These are phyloP conservation scores for Xylaria sp. DNA, from an alignment of 2,329 filamentous ascomycete species.

Conservation along the genomic window DNA sequence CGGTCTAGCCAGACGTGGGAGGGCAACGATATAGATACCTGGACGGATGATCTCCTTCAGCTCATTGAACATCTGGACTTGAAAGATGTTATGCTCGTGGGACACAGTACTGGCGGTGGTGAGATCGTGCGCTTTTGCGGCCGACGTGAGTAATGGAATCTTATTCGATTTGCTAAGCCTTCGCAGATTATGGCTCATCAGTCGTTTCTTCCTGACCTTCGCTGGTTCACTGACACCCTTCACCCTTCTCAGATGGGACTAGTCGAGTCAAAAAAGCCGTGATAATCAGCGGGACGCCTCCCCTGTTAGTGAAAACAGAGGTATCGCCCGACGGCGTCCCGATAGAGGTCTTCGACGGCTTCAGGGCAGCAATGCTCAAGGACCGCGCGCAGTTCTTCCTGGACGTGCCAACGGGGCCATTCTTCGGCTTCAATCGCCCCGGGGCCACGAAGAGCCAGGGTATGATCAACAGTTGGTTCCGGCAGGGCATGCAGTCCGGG, in stretches of 20 bases:
- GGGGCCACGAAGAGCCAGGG: slow-evolving; percentile 2
- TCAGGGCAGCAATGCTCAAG: slow-evolving; percentile 11
- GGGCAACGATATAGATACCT: slow-evolving; percentile 17
- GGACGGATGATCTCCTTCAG: slow-evolving; percentile 17
- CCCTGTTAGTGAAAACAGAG: slow-evolving; percentile 4
- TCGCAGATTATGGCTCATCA: neutral
- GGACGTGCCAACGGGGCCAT: slow-evolving; percentile 16
- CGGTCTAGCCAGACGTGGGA: slow-evolving; percentile 18
- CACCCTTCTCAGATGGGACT: neutral
- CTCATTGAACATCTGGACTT: slow-evolving; percentile 13
- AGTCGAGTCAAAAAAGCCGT: neutral
- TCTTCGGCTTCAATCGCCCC: slow-evolving; percentile 19
- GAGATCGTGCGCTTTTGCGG: slow-evolving; percentile 6
- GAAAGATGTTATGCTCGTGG: slow-evolving; percentile 13
- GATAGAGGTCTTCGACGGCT: slow-evolving; percentile 21
- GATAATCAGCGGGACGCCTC: slow-evolving; percentile 4
- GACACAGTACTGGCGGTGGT: slow-evolving; percentile 7
- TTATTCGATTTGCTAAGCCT: neutral
- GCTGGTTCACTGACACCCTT: neutral
- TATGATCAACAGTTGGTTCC: neutral
- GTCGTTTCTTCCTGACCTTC: neutral
- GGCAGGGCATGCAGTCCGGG: slow-evolving; percentile 3
- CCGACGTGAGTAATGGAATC: neutral
- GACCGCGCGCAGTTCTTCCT: slow-evolving; percentile 16
- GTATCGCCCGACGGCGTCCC: slow-evolving; percentile 12